Evolutionary conservation across 805 yeast genomes (phyloP).

Genomic region (Lipomyces kockii): DNA sequence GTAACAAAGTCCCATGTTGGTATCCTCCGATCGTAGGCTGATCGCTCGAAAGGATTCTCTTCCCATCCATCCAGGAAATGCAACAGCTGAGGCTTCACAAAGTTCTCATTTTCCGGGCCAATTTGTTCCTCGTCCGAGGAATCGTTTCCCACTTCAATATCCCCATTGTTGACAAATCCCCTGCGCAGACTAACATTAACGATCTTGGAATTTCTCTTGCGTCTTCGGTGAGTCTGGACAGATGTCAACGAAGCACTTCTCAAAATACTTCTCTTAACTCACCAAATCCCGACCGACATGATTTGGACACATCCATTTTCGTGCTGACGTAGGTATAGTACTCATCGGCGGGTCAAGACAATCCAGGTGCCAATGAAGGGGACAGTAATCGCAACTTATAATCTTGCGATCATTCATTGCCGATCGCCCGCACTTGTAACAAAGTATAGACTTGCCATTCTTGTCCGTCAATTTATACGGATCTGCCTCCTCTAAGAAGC

Average conservation of each 20-base stretch:
- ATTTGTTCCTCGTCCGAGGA: slow-evolving; percentile 48
- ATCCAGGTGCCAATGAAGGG: slow-evolving; percentile 85
- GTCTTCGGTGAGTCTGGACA: slow-evolving; percentile 49
- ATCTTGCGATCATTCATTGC: slow-evolving; percentile 64
- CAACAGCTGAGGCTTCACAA: slow-evolving; percentile 26
- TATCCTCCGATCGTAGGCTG: slow-evolving; percentile 30
- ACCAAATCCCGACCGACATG: slow-evolving; percentile 53
- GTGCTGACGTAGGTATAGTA: slow-evolving; percentile 68
- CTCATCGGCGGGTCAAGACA: slow-evolving; percentile 79
- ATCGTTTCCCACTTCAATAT: slow-evolving; percentile 57
- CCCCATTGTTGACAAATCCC: slow-evolving; percentile 60
- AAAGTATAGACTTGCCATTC: slow-evolving; percentile 68
- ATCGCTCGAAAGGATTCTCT: slow-evolving; percentile 19
- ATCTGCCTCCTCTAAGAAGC: slow-evolving; percentile 58
- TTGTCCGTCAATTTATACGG: slow-evolving; percentile 70
- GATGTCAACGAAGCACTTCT: neutral
- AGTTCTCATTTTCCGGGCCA: slow-evolving; percentile 20
- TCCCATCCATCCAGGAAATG: slow-evolving; percentile 33
- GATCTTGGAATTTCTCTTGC: slow-evolving; percentile 54
- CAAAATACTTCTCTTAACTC: neutral
- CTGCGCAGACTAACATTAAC: slow-evolving; percentile 61
- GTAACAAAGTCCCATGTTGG: slow-evolving; percentile 42
- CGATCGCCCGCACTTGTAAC: slow-evolving; percentile 76
- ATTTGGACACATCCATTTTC: slow-evolving; percentile 90
- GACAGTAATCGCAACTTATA: slow-evolving; percentile 81